phyloP scores from a whole-genome alignment of 306 rosid species.

The Quillaja saponaria region DNA sequence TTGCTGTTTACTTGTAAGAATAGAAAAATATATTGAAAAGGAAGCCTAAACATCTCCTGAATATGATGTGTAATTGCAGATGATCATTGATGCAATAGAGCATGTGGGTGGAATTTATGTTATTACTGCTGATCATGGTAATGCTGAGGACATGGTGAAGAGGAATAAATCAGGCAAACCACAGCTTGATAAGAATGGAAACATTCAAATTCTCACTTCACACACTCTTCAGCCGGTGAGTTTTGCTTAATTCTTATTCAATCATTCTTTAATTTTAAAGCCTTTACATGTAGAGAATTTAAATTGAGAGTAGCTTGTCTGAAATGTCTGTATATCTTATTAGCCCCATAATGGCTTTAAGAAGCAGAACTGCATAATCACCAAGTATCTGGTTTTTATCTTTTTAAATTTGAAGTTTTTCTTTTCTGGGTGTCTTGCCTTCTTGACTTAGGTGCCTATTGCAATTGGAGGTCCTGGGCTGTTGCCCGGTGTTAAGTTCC shows the following conservation, averaged over 20 bases:
- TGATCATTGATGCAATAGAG: conserved; percentile 81
- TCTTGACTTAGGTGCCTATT: conserved; percentile 89
- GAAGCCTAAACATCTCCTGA: too few species aligned
- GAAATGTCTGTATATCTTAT: too few species aligned
- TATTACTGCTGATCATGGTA: conserved; percentile 99
- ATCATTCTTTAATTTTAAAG: conserved; percentile 10
- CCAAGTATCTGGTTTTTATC: too few species aligned
- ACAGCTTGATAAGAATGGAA: conserved; percentile 72
- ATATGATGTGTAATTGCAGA: conserved; percentile 55
- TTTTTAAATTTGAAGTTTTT: too few species aligned
- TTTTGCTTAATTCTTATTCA: conserved; percentile 10
- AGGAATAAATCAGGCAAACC: conserved; percentile 87
- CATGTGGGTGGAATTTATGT: conserved; percentile 96
- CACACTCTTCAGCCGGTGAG: conserved; percentile 97
- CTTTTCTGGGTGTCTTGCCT: too few species aligned
- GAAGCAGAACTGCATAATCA: too few species aligned
- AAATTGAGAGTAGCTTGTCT: too few species aligned
- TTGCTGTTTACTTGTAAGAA: too few species aligned
- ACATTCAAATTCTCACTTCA: conserved; percentile 90
- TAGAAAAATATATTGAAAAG: too few species aligned
- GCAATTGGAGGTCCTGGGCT: conserved; percentile 99
- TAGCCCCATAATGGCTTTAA: too few species aligned
- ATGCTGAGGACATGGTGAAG: conserved; percentile 99
- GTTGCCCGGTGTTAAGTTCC: conserved; percentile 64
- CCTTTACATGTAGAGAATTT: too few species aligned